Evolutionary conservation across 2,329 filamentous ascomycete species (phyloP).

Genomic region (Tolypocladium album): DNA sequence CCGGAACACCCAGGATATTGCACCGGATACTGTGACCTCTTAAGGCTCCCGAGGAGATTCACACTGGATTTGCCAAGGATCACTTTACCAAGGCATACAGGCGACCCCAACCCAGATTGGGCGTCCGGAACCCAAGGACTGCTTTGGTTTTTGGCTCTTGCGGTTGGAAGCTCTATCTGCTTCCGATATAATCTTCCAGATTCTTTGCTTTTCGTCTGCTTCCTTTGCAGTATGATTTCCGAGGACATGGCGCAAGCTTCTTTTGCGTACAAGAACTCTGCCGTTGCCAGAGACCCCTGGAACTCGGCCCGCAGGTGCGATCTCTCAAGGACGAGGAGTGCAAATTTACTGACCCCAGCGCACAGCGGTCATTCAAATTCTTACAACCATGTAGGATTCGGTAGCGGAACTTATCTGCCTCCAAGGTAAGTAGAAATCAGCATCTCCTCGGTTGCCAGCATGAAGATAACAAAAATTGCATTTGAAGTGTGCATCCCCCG

Average conservation of each 20-base stretch:
- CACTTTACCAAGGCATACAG: conserved; percentile 3
- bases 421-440: conserved; percentile 24
- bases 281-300: conserved; percentile 38
- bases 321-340: conserved; percentile 1
- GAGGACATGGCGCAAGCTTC: conserved; percentile 35
- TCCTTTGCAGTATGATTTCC: conserved; percentile 20
- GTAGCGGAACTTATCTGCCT: conserved; percentile 23
- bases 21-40: neutral
- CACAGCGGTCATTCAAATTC: conserved; percentile 20
- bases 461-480: conserved; percentile 19
- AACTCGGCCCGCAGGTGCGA: conserved; percentile 41
- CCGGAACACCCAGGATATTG: neutral
- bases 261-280: conserved; percentile 34
- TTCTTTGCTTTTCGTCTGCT: neutral
- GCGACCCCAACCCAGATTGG: conserved; percentile 2
- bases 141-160: neutral
- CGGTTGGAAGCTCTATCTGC: neutral
- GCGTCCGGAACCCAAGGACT: conserved; percentile 4
- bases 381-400: conserved; percentile 21
- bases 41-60: neutral
- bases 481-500: conserved; percentile 33
- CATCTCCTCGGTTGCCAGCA: neutral
- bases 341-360: conserved; percentile 4
- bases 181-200: neutral
- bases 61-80: conserved; percentile 4